A percentile compares a stretch with the other conserved stretches of the same genome.
These are phyloP conservation scores for Leishmania braziliensis DNA, from an alignment of 208 protist species.

Conservation along the genomic window DNA sequence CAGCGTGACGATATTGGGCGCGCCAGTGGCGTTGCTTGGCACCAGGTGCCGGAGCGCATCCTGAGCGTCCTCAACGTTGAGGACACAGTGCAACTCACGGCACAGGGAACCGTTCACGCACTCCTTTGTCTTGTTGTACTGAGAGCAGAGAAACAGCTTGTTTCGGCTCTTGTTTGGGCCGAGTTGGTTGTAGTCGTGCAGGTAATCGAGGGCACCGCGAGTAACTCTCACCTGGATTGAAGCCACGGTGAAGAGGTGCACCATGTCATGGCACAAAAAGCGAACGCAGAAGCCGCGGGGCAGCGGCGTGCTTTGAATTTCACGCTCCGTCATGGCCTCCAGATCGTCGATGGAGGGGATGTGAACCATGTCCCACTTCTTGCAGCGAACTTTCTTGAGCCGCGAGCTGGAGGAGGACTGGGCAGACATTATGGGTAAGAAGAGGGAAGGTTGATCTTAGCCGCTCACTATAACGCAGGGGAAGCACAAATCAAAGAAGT, in stretches of 20 bases:
- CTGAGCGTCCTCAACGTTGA: slow-evolving; percentile 50
- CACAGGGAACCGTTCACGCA: slow-evolving; percentile 71
- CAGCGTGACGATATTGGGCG: slow-evolving; percentile 41
- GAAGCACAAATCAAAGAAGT: background rate
- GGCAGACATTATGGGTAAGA: slow-evolving; percentile 7
- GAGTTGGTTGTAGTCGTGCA: slow-evolving; percentile 79
- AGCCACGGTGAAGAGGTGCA: slow-evolving; percentile 64
- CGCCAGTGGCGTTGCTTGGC: slow-evolving; percentile 73
- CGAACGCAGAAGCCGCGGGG: slow-evolving; percentile 70
- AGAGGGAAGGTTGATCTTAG: background rate
- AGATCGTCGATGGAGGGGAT: slow-evolving; percentile 66
- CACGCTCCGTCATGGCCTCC: slow-evolving; percentile 36
- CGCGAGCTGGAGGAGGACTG: slow-evolving; percentile 20
- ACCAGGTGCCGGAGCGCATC: slow-evolving; percentile 59
- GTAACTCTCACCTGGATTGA: slow-evolving; percentile 63
- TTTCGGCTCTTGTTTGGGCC: slow-evolving; percentile 80
- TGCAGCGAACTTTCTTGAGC: slow-evolving; percentile 45
- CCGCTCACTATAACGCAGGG: background rate
- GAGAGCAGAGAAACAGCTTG: slow-evolving; percentile 71
- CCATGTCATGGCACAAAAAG: slow-evolving; percentile 78
- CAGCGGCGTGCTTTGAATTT: slow-evolving; percentile 39
- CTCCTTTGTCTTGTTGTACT: slow-evolving; percentile 43
- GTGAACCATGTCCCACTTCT: slow-evolving; percentile 67
- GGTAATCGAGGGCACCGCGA: slow-evolving; percentile 72
- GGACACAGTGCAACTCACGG: slow-evolving; percentile 74